Base-by-base conservation (phyloP, 2,329 filamentous ascomycete species). In the Xylariaceae sp. region DNA sequence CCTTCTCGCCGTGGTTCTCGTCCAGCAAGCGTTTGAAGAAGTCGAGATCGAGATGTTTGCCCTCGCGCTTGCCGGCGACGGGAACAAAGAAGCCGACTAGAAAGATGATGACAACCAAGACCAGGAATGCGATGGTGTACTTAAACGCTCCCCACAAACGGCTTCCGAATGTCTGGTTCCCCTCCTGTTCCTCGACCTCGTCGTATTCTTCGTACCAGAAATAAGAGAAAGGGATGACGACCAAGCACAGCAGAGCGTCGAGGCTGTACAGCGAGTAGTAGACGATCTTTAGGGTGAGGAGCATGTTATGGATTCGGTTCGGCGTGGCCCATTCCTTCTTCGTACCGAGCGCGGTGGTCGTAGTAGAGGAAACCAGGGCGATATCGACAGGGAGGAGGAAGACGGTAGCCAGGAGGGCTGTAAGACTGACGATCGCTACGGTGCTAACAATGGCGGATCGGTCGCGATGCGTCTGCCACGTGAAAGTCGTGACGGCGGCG, bases 201-300 rank as follows among this genome's bases (percentile, higher is more conserved):
- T 96, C 90, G 50, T 94, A 94, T 63, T 97, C 92, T 62, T 98
- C 92, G 57, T 94, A 92, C 80, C 85, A 96, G 62, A 98, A 98
- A 68, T 98, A 98, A 33, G 89, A 84, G 59, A 98, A 98, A 0
- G 92, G 92, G 14, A 97, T 84, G 31, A 95, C 76, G 13, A 97
- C 62, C 31, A 98, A 71, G 57, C 92, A 98, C 9, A 98, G 76
- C 5, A 96, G 61, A 1, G 88, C 86, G 62, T 98, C 92, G 50
- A 96, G 69, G 53, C 86, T 92, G 68, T 97, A 98, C 1, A 98
- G 74, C 1, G 81, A 74, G 64, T 97, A 97, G 67, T 98, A 98
- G 41, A 95, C 84, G 42, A 94, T 75, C 60, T 86, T 86, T 48
- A 98, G 73, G 0, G 86, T 88, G 47, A 79, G 73, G 12, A 90